Evolutionary conservation across 768 basidiomycete species (phyloP), one percentile per base, ranked within the genome.

Genomic region (Macrolepiota albuminosa): DNA sequence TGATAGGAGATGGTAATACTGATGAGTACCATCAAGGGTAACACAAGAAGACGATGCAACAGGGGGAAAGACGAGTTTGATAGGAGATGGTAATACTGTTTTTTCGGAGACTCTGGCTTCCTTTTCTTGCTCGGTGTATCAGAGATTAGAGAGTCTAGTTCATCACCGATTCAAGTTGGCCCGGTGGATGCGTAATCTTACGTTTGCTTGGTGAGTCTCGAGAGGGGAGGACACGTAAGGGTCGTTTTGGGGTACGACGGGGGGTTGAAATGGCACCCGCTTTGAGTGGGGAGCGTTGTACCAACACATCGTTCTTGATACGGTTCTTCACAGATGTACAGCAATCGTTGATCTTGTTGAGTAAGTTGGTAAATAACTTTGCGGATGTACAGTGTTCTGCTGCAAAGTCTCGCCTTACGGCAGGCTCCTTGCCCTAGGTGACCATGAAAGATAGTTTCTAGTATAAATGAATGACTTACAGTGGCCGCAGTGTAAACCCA

Each of bases 41-140:
- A 57, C 51, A 39, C 59, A 60, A 8, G 66, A 63, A n/a, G 64
- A 63, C 55, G 62, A 66, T 34, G 61, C 62, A 29, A 63, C 47
- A 37, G 60, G 58, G 6, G 58, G 54, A 21, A 61, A 50, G 24
- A 37, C 36, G 29, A 46, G 56, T 51, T 58, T 63, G 1, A 34
- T 56, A 21, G 55, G 50, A 6, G 33, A 48, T 46, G 33, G 14
- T 58, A 42, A 34, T 34, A 37, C 7, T 50, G 18, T n/a, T 43
- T 59, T 43, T 69, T 68, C 2, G 67, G 55, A 9, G 63, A 51
- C 9, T 71, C 71, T 3, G 70, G 50, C 56, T 72, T 78, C 40
- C 71, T 71, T 63, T 70, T 78, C 61, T 81, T 81, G 37, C 71
- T 74, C 0, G 81, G 81, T 6, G 81, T 76, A 54, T 72, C 70